Conservation (phyloP, 116 monocot genomes). For the Cymodocea nodosa region DNA sequence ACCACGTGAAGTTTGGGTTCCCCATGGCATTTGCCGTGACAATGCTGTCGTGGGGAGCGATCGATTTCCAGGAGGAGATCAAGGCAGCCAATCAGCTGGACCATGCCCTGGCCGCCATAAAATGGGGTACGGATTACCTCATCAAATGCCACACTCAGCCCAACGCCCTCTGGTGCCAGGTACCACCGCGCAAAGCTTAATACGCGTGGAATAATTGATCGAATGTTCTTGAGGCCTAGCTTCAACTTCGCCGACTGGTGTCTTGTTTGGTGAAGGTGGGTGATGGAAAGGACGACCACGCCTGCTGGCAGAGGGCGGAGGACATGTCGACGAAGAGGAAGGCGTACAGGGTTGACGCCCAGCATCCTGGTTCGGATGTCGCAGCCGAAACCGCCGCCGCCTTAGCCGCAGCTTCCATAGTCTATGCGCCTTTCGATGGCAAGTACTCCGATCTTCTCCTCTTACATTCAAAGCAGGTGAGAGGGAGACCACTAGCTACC, state of each 20-base stretch:
- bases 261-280: slow-evolving; percentile 34
- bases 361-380: slow-evolving; percentile 60
- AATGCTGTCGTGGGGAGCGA: slow-evolving; percentile 62
- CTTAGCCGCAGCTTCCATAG: slow-evolving; percentile 68
- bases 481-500: not conserved
- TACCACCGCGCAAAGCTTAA: not conserved
- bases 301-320: slow-evolving; percentile 77
- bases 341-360: slow-evolving; percentile 41
- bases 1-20: slow-evolving; percentile 39
- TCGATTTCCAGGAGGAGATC: slow-evolving; percentile 74
- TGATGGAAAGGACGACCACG: slow-evolving; percentile 59
- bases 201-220: too few species aligned
- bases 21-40: slow-evolving; percentile 82
- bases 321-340: slow-evolving; percentile 62
- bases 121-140: slow-evolving; percentile 93
- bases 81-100: slow-evolving; percentile 42
- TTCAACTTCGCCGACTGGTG: not conserved
- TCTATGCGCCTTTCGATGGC: slow-evolving; percentile 51
- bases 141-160: slow-evolving; percentile 67
- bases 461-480: slow-evolving; percentile 56
- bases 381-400: slow-evolving; percentile 76
- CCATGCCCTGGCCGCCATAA: slow-evolving; percentile 47
- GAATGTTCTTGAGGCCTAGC: too few species aligned
- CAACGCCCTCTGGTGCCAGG: slow-evolving; percentile 83
- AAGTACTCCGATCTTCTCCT: slow-evolving; percentile 55